These are phyloP conservation scores for Erythrophleum ivorense DNA, from an alignment of 331 rosid species.

Conservation along the genomic window DNA sequence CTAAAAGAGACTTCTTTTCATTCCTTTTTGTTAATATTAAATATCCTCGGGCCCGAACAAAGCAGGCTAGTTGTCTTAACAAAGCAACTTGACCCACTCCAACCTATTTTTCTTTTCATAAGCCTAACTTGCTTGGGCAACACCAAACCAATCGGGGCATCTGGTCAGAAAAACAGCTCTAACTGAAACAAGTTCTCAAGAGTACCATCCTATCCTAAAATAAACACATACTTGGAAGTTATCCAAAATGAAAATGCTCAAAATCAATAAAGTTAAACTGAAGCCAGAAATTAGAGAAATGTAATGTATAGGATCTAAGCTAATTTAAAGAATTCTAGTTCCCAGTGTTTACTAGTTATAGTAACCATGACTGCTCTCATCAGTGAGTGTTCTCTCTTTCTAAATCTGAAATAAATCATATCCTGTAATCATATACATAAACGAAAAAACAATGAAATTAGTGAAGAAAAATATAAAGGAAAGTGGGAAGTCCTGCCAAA, in stretches of 20 bases:
- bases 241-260: not conserved
- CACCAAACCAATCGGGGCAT: too few species aligned
- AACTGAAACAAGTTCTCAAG: too few species aligned
- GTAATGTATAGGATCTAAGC: not conserved
- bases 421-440: not conserved
- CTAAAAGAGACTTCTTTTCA: too few species aligned
- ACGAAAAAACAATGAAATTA: not conserved
- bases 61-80: too few species aligned
- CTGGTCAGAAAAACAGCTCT: too few species aligned
- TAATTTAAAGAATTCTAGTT: not conserved
- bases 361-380: not conserved
- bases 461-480: not conserved
- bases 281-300: not conserved
- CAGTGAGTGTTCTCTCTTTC: not conserved
- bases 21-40: too few species aligned
- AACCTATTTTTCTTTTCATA: too few species aligned
- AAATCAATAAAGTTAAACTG: not conserved
- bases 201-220: not conserved
- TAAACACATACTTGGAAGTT: not conserved
- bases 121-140: too few species aligned
- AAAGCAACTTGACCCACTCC: too few species aligned
- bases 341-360: not conserved
- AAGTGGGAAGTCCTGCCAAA: slow-evolving; percentile 17
- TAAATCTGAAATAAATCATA: slow-evolving; percentile 4
- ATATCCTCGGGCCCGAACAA: too few species aligned